Conservation (phyloP, 805 yeast genomes). For the Starmerella stigmatis region DNA sequence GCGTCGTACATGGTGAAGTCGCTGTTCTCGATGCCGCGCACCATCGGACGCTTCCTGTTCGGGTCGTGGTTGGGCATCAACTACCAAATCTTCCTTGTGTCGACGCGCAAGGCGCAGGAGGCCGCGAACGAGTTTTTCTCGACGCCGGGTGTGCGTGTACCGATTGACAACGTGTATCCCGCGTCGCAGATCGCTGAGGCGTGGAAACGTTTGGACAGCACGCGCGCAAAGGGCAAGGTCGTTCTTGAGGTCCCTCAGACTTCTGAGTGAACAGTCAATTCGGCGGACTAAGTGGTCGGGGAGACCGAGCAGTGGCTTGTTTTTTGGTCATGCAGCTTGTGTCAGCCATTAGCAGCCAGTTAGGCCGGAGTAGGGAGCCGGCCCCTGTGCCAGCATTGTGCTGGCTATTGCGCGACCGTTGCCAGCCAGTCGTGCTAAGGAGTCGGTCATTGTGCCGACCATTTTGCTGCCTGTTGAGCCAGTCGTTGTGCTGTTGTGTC, state of each 20-base stretch:
- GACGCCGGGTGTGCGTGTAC: slow-evolving; percentile 37
- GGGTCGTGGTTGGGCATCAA: slow-evolving; percentile 28
- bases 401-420: too few relatives aligned
- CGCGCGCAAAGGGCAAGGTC: slow-evolving; percentile 57
- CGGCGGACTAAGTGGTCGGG: too few relatives aligned
- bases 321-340: too few relatives aligned
- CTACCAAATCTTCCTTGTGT: slow-evolving; percentile 21
- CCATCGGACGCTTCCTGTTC: slow-evolving; percentile 24
- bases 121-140: slow-evolving; percentile 39
- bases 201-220: slow-evolving; percentile 37
- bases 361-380: too few relatives aligned
- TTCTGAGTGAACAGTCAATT: background rate
- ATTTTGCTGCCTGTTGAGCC: too few relatives aligned
- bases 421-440: too few relatives aligned
- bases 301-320: too few relatives aligned
- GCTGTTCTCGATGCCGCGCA: slow-evolving; percentile 19
- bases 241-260: slow-evolving; percentile 32
- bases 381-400: too few relatives aligned
- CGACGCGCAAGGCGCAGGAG: slow-evolving; percentile 32
- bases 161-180: slow-evolving; percentile 45
- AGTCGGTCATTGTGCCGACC: too few relatives aligned
- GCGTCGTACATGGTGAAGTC: slow-evolving; percentile 9
- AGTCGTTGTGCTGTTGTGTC: too few relatives aligned
- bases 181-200: slow-evolving; percentile 46
- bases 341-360: too few relatives aligned